phyloP scores from a whole-genome alignment of 345 rosid species.

The Bretschneidera sinensis region DNA sequence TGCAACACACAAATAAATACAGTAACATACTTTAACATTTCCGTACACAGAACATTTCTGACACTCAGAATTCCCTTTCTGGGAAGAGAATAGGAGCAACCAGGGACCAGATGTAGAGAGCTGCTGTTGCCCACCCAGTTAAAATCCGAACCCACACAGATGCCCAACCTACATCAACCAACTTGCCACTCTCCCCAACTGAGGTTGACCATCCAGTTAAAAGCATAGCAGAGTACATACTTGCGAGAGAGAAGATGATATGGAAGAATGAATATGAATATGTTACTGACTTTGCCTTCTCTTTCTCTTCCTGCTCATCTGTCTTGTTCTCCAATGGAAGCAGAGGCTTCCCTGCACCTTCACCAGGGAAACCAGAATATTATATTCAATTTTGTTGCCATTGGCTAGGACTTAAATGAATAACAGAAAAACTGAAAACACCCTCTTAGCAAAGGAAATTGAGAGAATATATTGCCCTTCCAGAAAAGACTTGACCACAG shows the following conservation, averaged over 20 bases:
- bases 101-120: conserved; percentile 82
- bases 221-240: conserved; percentile 99
- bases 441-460: too few species aligned
- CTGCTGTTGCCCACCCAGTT: conserved; percentile 94
- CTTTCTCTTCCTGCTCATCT: conserved; percentile 70
- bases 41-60: too few species aligned
- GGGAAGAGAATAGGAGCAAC: conserved; percentile 89
- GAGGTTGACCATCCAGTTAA: conserved; percentile 98
- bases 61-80: conserved; percentile 87
- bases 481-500: too few species aligned
- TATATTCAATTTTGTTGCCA: too few species aligned
- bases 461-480: too few species aligned
- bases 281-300: conserved; percentile 65
- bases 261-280: conserved; percentile 97
- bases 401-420: too few species aligned
- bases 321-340: conserved; percentile 76
- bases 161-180: too few species aligned
- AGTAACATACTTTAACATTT: too few species aligned
- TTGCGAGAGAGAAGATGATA: conserved; percentile 93
- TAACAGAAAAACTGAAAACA: too few species aligned
- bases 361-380: too few species aligned
- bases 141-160: conserved; percentile 87
- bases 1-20: too few species aligned
- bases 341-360: conserved; percentile 62
- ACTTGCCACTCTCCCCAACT: too few species aligned